Conservation (phyloP, 257 asterid genomes). For the Scutellaria minor region DNA sequence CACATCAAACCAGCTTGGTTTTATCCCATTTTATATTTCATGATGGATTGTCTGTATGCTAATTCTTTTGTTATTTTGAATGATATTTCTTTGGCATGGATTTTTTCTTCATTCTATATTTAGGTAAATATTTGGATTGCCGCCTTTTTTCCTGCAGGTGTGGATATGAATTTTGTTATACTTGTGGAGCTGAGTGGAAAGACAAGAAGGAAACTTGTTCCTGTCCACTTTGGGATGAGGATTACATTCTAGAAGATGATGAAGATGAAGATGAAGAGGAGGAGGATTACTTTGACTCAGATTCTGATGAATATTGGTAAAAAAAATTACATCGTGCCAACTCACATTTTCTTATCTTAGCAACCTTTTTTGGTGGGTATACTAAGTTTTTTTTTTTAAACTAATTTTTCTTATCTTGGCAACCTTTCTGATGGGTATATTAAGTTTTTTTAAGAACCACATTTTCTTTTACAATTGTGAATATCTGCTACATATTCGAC, state of each 20-base stretch:
- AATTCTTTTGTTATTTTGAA: slow-evolving; percentile 2
- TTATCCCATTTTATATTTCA: too few relatives aligned
- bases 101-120: not conserved
- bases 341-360: not conserved
- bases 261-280: slow-evolving; percentile 31
- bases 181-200: slow-evolving; percentile 83
- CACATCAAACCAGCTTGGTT: too few relatives aligned
- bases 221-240: slow-evolving; percentile 78
- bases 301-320: slow-evolving; percentile 24
- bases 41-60: not conserved
- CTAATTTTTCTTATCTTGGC: not conserved
- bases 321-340: not conserved
- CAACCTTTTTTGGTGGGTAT: not conserved
- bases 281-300: slow-evolving; percentile 27
- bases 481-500: slow-evolving; percentile 5
- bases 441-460: not conserved
- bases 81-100: not conserved
- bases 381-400: too few relatives aligned
- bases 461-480: slow-evolving; percentile 6
- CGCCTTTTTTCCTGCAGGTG: slow-evolving; percentile 56
- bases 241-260: slow-evolving; percentile 42
- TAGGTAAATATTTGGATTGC: not conserved
- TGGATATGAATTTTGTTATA: slow-evolving; percentile 79
- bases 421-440: not conserved
- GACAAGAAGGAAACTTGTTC: slow-evolving; percentile 63